These are phyloP conservation scores for Chaetoscypha palmicola DNA, from an alignment of 2,329 filamentous ascomycete genomes.

Conservation along the genomic window DNA sequence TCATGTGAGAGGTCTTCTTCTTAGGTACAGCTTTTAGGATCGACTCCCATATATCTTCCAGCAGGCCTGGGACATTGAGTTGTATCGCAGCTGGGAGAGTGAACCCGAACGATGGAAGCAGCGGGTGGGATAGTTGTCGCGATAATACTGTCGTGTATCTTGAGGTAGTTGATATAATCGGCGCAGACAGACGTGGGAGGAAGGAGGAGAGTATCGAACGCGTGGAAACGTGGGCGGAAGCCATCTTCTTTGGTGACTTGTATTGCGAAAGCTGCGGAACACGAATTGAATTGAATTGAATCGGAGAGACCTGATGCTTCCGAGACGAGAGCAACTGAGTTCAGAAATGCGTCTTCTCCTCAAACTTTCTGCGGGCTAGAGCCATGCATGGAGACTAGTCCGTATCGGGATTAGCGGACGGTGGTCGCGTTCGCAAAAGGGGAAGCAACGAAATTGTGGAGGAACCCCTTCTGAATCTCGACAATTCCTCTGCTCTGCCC, in stretches of 20 bases:
- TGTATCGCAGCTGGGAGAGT: slow-evolving; percentile 53
- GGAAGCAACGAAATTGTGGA: slow-evolving; percentile 20
- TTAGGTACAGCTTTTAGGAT: slow-evolving; percentile 90
- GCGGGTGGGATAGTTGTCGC: slow-evolving; percentile 39
- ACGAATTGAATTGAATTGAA: too few species aligned
- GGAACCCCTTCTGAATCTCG: slow-evolving; percentile 20
- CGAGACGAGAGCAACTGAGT: background rate
- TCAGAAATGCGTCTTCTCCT: slow-evolving; percentile 3
- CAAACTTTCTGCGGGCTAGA: slow-evolving; percentile 2
- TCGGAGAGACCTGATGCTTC: too few species aligned
- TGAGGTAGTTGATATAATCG: slow-evolving; percentile 36
- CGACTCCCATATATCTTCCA: slow-evolving; percentile 86
- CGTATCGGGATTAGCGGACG: slow-evolving; percentile 1
- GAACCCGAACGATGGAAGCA: slow-evolving; percentile 49
- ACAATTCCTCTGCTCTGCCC: slow-evolving; percentile 11
- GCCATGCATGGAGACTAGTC: background rate
- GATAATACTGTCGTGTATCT: slow-evolving; percentile 40
- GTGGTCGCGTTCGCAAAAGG: slow-evolving; percentile 12
- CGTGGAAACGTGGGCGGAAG: slow-evolving; percentile 35
- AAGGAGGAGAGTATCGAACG: slow-evolving; percentile 41
- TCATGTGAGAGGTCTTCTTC: slow-evolving; percentile 97
- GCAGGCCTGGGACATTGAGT: slow-evolving; percentile 57
- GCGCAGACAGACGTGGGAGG: slow-evolving; percentile 46
- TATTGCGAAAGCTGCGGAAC: background rate
- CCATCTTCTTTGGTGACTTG: slow-evolving; percentile 38